phyloP scores from a whole-genome alignment of 768 basidiomycete species.

The Jaapia argillacea region DNA sequence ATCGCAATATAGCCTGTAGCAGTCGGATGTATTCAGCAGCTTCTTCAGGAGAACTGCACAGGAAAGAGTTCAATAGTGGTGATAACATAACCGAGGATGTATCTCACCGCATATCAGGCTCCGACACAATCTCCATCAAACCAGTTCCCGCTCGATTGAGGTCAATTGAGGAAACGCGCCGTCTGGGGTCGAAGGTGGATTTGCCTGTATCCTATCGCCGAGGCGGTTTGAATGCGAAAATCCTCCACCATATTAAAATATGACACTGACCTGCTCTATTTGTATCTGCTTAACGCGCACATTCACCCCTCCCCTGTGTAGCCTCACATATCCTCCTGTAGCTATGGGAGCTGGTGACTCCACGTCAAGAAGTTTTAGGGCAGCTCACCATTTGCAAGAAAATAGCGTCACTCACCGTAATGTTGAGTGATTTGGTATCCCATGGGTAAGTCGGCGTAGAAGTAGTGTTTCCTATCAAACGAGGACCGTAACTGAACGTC shows the following conservation, averaged over 20 bases:
- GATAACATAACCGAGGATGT: neutral
- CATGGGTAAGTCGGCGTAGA: conserved; percentile 88
- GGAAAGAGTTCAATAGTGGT: neutral
- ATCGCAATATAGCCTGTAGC: conserved; percentile 71
- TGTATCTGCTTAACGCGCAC: conserved; percentile 94
- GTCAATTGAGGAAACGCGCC: conserved; percentile 56
- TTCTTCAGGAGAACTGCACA: conserved; percentile 76
- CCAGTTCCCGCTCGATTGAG: conserved; percentile 86
- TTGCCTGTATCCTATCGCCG: conserved; percentile 81
- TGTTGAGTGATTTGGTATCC: conserved; percentile 98
- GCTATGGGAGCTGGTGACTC: conserved; percentile 87
- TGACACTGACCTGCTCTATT: conserved; percentile 77
- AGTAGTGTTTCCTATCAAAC: conserved; percentile 98
- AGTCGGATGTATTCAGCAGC: conserved; percentile 80
- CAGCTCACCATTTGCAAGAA: too few species aligned
- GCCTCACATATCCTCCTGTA: conserved; percentile 44
- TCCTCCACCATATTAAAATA: neutral
- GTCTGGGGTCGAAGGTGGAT: conserved; percentile 49
- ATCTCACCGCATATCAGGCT: conserved; percentile 74
- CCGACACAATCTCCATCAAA: conserved; percentile 93
- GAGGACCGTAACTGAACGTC: conserved; percentile 60
- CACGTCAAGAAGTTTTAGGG: too few species aligned
- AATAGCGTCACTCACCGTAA: conserved; percentile 72
- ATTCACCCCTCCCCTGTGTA: conserved; percentile 27
- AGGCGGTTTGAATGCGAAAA: conserved; percentile 4